Evolutionary conservation across 129 eudicot species (phyloP), one percentile per base, ranked within the genome.

Genomic region (Ambrosia artemisiifolia): DNA sequence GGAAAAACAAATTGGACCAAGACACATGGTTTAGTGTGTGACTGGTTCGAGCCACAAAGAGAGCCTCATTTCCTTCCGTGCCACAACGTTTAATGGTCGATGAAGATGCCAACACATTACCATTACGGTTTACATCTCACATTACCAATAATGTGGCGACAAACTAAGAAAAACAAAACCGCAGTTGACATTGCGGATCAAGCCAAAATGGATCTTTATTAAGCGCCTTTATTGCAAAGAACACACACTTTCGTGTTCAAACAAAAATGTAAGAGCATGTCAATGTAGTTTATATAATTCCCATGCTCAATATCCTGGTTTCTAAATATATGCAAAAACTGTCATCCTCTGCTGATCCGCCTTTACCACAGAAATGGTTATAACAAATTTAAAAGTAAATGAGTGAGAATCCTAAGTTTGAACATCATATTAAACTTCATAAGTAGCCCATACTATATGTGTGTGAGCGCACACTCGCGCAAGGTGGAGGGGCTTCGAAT

Each of bases 301-400:
- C 59, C 46, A 20, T 55, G 42, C 32, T 46, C 40, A 17, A 56
- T 57, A 30, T 34, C 60, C 69, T 59, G 53, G 49, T 76, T 67
- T 18, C 57, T 53, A 55, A 14, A 67, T 36, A 35, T 38, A 4
- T 67, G 67, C 74, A 47, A 55, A 59, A 55, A 67, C 50, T 67
- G 63, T 62, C 48, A 40, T 28, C 63, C n/a, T 75, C 33, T n/a
- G 73, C 28, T 36, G 47, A 75, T 55, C 35, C 61, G 7, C 44
- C 24, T 67, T 75, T 8, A 69, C 74, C 55, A 74, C 74, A 56
- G 3, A 38, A 65, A 51, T n/a, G n/a, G n/a, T n/a, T 30, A 11
- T 30, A n/a, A 13, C 11, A 43, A 30, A 46, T 54, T 75, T 38
- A 51, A 28, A 75, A 53, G 47, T 14, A 9, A 20, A 51, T 24